Conservation (phyloP, 106 monocot species). For the Apostasia shenzhenica region DNA sequence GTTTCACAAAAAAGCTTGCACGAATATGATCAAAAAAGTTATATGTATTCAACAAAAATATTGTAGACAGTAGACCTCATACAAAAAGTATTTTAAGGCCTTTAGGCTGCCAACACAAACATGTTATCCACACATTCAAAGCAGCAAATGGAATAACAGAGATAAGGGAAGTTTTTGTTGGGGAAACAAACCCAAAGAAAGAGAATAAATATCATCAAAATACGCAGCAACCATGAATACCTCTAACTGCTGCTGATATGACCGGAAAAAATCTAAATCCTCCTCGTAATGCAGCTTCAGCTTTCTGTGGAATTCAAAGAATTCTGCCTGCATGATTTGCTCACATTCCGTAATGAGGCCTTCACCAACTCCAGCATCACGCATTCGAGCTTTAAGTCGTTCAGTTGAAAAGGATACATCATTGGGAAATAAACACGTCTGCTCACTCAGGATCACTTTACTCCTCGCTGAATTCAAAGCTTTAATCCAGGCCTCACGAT, state of each 20-base stretch:
- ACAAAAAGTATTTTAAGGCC: too few species aligned
- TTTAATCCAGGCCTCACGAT: slow-evolving; percentile 85
- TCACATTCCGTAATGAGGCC: slow-evolving; percentile 72
- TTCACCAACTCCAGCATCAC: slow-evolving; percentile 61
- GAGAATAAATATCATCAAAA: neutral
- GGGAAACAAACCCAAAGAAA: neutral
- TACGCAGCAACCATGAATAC: slow-evolving; percentile 12
- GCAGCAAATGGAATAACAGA: too few species aligned
- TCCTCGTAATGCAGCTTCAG: slow-evolving; percentile 58
- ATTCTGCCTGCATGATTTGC: slow-evolving; percentile 71
- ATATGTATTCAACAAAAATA: too few species aligned
- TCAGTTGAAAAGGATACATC: slow-evolving; percentile 60
- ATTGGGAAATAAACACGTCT: slow-evolving; percentile 22
- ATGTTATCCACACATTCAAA: too few species aligned
- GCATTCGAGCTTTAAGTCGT: slow-evolving; percentile 72
- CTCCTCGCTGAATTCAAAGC: slow-evolving; percentile 64
- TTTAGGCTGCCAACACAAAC: too few species aligned
- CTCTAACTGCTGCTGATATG: slow-evolving; percentile 63
- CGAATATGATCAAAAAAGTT: too few species aligned
- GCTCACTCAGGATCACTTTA: slow-evolving; percentile 30
- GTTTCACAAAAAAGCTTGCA: too few species aligned
- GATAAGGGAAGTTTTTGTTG: too few species aligned
- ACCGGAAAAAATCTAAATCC: slow-evolving; percentile 38
- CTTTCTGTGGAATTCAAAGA: slow-evolving; percentile 44
- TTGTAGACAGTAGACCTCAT: too few species aligned